Evolutionary conservation across 108 stramenopile genomes (phyloP).

Genomic region (Parietichytrium sp.): DNA sequence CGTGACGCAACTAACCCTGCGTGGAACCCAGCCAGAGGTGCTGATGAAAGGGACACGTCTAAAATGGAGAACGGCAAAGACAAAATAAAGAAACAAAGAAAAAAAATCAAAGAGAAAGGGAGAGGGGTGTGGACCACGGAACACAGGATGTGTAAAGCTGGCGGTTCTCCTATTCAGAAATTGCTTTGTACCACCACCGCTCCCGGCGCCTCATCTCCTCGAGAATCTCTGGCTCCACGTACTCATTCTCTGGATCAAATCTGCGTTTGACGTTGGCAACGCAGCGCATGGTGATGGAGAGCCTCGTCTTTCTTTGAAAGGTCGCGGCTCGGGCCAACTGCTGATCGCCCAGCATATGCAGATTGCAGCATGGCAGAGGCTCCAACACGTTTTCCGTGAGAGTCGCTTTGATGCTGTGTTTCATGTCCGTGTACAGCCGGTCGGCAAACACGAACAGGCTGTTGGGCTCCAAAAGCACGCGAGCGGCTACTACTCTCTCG

Average conservation of each 20-base stretch:
- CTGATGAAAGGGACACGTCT: too few relatives aligned
- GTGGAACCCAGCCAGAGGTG: too few relatives aligned
- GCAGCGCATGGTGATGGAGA: slow-evolving; percentile 27
- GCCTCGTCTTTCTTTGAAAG: neutral
- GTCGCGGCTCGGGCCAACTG: neutral
- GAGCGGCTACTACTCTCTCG: neutral
- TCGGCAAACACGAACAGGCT: slow-evolving; percentile 20
- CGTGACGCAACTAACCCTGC: too few relatives aligned
- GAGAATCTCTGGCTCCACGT: neutral
- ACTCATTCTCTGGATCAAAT: neutral
- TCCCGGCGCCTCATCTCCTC: neutral
- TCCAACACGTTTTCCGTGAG: too few relatives aligned
- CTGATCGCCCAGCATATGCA: neutral
- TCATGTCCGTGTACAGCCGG: neutral
- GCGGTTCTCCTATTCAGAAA: slow-evolving; percentile 13
- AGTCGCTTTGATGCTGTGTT: neutral
- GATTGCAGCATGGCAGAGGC: too few relatives aligned
- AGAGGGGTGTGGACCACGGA: too few relatives aligned
- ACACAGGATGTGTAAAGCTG: too few relatives aligned
- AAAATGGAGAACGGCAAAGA: too few relatives aligned
- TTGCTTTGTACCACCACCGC: slow-evolving; percentile 2
- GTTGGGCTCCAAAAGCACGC: neutral
- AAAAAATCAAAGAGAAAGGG: too few relatives aligned
- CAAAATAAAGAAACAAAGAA: too few relatives aligned
- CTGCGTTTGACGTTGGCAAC: neutral